Conservation (phyloP, 495 filamentous ascomycete species). For the Glutinoglossum americanum region DNA sequence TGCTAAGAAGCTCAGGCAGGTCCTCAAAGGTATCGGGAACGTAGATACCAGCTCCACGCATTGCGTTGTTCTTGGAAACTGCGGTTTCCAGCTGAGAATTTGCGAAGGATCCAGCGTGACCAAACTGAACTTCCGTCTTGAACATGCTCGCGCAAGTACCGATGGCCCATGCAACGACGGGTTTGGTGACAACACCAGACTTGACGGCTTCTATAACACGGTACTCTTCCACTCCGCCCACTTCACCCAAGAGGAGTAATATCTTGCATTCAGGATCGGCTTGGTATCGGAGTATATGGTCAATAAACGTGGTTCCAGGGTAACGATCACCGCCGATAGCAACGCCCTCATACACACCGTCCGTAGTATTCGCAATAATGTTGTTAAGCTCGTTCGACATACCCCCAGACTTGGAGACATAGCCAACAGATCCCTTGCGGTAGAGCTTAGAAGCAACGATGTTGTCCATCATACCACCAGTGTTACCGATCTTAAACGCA, state of each 20-base stretch:
- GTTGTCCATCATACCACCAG: conserved; percentile 99
- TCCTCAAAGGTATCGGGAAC: conserved; percentile 97
- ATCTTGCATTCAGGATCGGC: conserved; percentile 94
- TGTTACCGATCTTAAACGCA: conserved; percentile 98
- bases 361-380: conserved; percentile 84
- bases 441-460: conserved; percentile 99
- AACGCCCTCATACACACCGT: conserved; percentile 97
- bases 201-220: conserved; percentile 97
- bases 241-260: conserved; percentile 84
- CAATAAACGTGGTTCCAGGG: conserved; percentile 96
- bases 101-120: conserved; percentile 93
- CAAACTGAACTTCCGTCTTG: conserved; percentile 99
- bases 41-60: conserved; percentile 83
- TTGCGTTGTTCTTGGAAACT: conserved; percentile 82
- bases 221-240: conserved; percentile 98
- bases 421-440: conserved; percentile 93
- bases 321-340: conserved; percentile 98
- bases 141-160: conserved; percentile 99
- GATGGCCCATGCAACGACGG: conserved; percentile 96
- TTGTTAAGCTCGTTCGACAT: conserved; percentile 99
- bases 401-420: conserved; percentile 98
- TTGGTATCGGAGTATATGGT: conserved; percentile 90
- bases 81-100: conserved; percentile 98
- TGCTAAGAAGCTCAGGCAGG: conserved; percentile 48
- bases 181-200: conserved; percentile 84